Conservation (phyloP, 2,329 filamentous ascomycete genomes). For the Fusarium buxicola region DNA sequence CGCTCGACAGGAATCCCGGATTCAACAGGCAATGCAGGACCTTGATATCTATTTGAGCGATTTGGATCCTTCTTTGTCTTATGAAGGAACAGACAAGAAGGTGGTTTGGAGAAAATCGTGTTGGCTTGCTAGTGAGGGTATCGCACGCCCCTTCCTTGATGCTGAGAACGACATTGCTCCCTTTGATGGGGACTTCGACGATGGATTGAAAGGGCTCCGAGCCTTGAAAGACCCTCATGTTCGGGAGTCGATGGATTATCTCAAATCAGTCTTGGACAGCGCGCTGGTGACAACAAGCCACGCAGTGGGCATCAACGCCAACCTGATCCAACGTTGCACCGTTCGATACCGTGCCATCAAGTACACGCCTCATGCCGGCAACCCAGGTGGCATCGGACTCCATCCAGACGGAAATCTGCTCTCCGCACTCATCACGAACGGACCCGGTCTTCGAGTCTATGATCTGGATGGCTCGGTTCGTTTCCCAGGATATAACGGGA, state of each 20-base stretch:
- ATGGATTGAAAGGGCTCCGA: constrained; percentile 9
- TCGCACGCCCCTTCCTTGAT: constrained; percentile 14
- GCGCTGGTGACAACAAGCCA: constrained; percentile 1
- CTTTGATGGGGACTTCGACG: constrained; percentile 20
- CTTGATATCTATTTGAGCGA: constrained; percentile 9
- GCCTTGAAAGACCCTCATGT: background rate
- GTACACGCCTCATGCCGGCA: constrained; percentile 11
- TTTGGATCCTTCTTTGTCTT: constrained; percentile 17
- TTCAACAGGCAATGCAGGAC: constrained; percentile 21
- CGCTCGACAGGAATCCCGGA: background rate
- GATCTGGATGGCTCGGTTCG: background rate
- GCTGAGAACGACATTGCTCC: constrained; percentile 11
- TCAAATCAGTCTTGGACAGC: constrained; percentile 4
- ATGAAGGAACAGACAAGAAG: constrained; percentile 26
- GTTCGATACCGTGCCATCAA: constrained; percentile 14
- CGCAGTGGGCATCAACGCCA: constrained; percentile 10
- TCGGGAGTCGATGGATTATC: background rate
- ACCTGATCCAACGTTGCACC: constrained; percentile 1
- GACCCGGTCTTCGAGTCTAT: constrained; percentile 5
- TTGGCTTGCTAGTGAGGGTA: constrained; percentile 23
- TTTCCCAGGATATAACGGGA: background rate
- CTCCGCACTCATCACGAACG: constrained; percentile 11
- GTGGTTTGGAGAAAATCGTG: constrained; percentile 23
- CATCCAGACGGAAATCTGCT: constrained; percentile 12
- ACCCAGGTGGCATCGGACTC: constrained; percentile 8